Conservation (phyloP, 257 asterid genomes). For the Mentha longifolia region DNA sequence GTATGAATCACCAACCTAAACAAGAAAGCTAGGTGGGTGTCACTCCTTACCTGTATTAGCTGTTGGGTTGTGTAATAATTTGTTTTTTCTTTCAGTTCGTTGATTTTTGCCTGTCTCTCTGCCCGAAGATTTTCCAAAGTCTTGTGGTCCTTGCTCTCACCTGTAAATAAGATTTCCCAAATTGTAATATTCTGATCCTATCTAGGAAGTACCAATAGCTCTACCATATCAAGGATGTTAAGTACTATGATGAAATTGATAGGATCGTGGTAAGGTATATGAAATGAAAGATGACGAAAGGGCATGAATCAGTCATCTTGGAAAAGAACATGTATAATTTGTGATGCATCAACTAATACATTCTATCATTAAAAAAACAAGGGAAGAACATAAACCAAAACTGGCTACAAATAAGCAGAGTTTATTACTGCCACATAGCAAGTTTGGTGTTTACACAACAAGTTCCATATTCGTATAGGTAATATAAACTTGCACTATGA, state of each 20-base stretch:
- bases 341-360: background rate
- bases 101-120: constrained; percentile 83
- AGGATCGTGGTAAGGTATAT: background rate
- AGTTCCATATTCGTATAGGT: constrained; percentile 8
- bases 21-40: constrained; percentile 18
- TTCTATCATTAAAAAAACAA: background rate
- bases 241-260: background rate
- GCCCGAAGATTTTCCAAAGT: constrained; percentile 77
- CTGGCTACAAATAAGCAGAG: background rate
- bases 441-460: background rate
- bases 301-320: background rate
- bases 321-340: background rate
- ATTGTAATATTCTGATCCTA: background rate
- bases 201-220: constrained; percentile 2
- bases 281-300: background rate
- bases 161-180: constrained; percentile 42
- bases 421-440: background rate
- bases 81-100: constrained; percentile 92
- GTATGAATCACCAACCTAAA: constrained; percentile 11
- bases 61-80: constrained; percentile 89
- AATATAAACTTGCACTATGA: background rate
- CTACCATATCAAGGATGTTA: background rate
- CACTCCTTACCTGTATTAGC: constrained; percentile 80
- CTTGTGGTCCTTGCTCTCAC: constrained; percentile 75
- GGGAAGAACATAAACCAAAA: background rate